Base-by-base conservation (phyloP, 495 filamentous ascomycete genomes). In the Penicillium chermesinum region DNA sequence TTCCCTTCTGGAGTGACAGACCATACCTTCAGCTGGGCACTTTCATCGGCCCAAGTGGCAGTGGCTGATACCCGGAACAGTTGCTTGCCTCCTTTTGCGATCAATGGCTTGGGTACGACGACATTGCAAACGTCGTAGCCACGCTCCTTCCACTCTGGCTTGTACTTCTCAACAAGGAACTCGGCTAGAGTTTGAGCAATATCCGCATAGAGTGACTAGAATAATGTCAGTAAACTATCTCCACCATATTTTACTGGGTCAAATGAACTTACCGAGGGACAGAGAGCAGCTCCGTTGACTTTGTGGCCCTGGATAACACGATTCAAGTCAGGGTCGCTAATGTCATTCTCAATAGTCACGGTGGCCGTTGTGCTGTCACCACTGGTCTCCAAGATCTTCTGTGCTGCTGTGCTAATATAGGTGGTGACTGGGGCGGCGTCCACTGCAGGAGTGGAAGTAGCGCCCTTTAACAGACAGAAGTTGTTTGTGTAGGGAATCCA, bases 401-500 rank as follows among this genome's bases (percentile, higher is more conserved):
- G 75, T 0, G 75, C 61, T 9, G 74, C 67, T 17, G 61, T 61
- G 18, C 70, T 67, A 50, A 74, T 48, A 55, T 64, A 67, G 8
- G 62, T 60, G 15, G 67, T 54, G n/a, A 60, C 61, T n/a, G 71
- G 53, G 2, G 61, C 54, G 2, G 66, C 48, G 48, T 63, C 59
- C 35, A 46, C 45, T 0, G 52, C 54, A 18, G 58, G 48, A 6
- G 50, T 52, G 1, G 58, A 52, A 25, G 65, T 60, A 33, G 72
- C 65, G 34, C 73, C 72, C 52, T 77, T 78, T 8, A 55, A 53
- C 17, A 80, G 57, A 22, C 60, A 74, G 63, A 74, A 80, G 52
- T 79, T 69, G 48, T 86, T 82, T 12, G 72, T 74, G 63, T 91
- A 91, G 10, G 83, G 74, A 16, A 91, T 78, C 89, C 89, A 93